Evolutionary conservation across 768 basidiomycete species (phyloP).

Genomic region (Cystoderma amianthinum): DNA sequence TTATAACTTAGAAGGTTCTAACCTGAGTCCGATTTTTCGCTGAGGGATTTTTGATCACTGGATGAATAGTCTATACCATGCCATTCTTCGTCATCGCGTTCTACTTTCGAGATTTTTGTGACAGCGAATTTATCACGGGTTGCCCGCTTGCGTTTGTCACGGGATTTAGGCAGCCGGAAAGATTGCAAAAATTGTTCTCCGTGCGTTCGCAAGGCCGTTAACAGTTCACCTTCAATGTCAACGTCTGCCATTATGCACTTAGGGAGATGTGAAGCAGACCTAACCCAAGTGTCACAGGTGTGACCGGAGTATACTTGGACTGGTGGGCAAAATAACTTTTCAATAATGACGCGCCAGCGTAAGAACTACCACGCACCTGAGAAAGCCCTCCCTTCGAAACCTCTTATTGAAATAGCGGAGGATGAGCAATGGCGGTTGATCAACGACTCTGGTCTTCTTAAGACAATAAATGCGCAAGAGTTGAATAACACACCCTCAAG

Average conservation of each 20-base stretch:
- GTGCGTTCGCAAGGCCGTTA: constrained; percentile 37
- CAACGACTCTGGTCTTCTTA: constrained; percentile 54
- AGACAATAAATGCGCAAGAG: constrained; percentile 17
- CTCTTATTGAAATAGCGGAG: constrained; percentile 50
- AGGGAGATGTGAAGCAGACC: background rate
- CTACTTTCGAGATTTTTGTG: constrained; percentile 8
- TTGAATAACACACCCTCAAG: constrained; percentile 4
- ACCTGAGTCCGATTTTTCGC: too few relatives aligned
- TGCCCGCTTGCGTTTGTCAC: constrained; percentile 14
- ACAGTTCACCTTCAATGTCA: constrained; percentile 19
- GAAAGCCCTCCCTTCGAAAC: constrained; percentile 12
- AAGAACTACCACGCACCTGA: constrained; percentile 10
- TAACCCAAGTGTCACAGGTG: too few relatives aligned
- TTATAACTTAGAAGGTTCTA: too few relatives aligned
- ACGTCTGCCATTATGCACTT: background rate
- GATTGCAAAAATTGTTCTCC: constrained; percentile 40
- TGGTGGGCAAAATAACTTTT: too few relatives aligned
- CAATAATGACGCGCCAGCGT: constrained; percentile 22
- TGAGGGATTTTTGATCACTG: background rate
- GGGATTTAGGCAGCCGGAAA: constrained; percentile 20
- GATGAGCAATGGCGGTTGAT: constrained; percentile 78
- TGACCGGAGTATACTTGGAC: too few relatives aligned
- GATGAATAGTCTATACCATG: constrained; percentile 18
- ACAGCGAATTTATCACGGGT: constrained; percentile 8
- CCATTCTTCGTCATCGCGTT: constrained; percentile 32